These are phyloP conservation scores for Leishmania amazonensis DNA, from an alignment of 208 protist genomes.

Conservation along the genomic window DNA sequence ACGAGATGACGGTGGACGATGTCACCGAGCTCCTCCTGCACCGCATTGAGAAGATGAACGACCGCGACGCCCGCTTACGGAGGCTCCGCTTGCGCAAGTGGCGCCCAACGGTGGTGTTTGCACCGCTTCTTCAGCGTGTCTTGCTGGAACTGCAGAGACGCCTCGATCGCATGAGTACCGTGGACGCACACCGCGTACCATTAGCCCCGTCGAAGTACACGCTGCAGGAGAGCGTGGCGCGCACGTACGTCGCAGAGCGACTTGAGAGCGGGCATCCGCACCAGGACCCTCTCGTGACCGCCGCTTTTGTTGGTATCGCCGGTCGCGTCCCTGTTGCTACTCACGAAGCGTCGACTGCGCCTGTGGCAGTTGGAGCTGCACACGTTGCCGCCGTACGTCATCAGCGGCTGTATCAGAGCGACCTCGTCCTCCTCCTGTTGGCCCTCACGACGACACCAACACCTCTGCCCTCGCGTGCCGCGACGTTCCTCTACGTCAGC, in stretches of 20 bases:
- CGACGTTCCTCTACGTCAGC: background rate
- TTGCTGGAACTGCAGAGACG: constrained; percentile 76
- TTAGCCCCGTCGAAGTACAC: constrained; percentile 47
- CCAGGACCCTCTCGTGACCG: constrained; percentile 65
- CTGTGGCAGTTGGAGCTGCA: background rate
- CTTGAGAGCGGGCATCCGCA: constrained; percentile 56
- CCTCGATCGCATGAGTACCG: constrained; percentile 30
- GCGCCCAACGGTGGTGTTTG: constrained; percentile 38
- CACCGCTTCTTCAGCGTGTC: constrained; percentile 54
- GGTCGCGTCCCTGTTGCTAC: background rate
- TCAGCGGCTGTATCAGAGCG: constrained; percentile 78
- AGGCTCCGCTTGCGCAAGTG: background rate
- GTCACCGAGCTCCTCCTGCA: constrained; percentile 19
- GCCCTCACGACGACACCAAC: constrained; percentile 45
- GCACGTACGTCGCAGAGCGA: constrained; percentile 27
- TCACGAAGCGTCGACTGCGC: background rate
- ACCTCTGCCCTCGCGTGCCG: background rate
- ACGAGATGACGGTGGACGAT: constrained; percentile 12
- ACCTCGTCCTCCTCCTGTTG: constrained; percentile 77
- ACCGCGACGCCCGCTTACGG: background rate
- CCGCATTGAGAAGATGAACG: constrained; percentile 8
- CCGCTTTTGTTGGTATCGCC: constrained; percentile 27
- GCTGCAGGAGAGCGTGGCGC: constrained; percentile 45
- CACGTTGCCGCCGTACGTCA: constrained; percentile 25
- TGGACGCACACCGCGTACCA: constrained; percentile 22